phyloP scores from a whole-genome alignment of 2,329 filamentous ascomycete genomes.

The Sarocladium strictum region DNA sequence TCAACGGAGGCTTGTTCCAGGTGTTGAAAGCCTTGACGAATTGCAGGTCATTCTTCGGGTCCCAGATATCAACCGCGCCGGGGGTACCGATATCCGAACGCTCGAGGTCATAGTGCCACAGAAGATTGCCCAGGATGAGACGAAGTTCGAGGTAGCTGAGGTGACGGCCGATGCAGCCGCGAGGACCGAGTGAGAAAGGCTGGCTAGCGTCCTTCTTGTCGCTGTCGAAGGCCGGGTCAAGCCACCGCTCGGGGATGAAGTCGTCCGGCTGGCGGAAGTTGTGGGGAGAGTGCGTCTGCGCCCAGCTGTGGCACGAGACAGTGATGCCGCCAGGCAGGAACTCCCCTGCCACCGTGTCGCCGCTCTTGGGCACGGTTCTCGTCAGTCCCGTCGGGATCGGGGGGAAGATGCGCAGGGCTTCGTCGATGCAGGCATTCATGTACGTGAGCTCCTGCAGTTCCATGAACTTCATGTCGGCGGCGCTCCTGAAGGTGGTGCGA shows the following conservation, averaged over 20 bases:
- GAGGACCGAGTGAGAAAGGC: slow-evolving; percentile 41
- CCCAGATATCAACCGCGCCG: slow-evolving; percentile 19
- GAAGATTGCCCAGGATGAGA: slow-evolving; percentile 37
- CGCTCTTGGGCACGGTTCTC: slow-evolving; percentile 22
- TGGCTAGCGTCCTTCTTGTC: slow-evolving; percentile 38
- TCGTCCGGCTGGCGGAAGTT: slow-evolving; percentile 38
- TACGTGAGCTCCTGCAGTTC: slow-evolving; percentile 25
- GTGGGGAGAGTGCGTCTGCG: slow-evolving; percentile 32
- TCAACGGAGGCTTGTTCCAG: slow-evolving; percentile 22
- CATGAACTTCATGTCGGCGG: slow-evolving; percentile 26
- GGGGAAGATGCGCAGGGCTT: slow-evolving; percentile 35
- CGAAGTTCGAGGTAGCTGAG: slow-evolving; percentile 46
- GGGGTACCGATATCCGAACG: slow-evolving; percentile 22
- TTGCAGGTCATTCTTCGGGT: slow-evolving; percentile 18
- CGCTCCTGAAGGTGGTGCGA: slow-evolving; percentile 24
- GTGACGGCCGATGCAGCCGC: slow-evolving; percentile 45
- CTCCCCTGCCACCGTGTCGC: slow-evolving; percentile 22
- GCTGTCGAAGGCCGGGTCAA: slow-evolving; percentile 30
- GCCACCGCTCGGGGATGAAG: slow-evolving; percentile 43
- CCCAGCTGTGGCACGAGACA: slow-evolving; percentile 32
- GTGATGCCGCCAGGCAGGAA: slow-evolving; percentile 27
- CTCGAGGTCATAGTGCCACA: slow-evolving; percentile 43
- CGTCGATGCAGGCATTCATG: slow-evolving; percentile 34
- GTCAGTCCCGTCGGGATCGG: slow-evolving; percentile 18
- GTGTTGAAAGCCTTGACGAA: slow-evolving; percentile 21